Percentiles rank a stretch among this genome's conserved stretches.
Conservation (phyloP, 768 basidiomycete species). For the Baorangia bicolor region DNA sequence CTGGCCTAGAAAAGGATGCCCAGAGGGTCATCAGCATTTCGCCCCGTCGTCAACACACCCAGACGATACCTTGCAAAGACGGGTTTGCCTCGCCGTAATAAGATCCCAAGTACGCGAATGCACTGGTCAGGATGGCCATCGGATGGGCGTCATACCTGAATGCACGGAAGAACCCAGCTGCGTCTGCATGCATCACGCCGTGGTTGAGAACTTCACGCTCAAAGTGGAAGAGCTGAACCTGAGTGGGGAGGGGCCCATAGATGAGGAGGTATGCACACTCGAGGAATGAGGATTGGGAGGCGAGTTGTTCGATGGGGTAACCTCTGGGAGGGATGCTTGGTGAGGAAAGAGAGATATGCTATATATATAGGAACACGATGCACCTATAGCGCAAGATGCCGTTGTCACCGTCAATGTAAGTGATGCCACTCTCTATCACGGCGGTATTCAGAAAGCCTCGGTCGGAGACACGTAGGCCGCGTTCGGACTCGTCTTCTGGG, state of each 20-base stretch:
- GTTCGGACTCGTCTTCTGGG: constrained; percentile 80
- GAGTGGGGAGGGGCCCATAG: constrained; percentile 77
- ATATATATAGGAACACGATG: not conserved
- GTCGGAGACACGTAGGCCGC: constrained; percentile 76
- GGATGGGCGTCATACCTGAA: constrained; percentile 92
- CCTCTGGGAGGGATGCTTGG: constrained; percentile 48
- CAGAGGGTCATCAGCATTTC: constrained; percentile 1
- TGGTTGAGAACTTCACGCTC: constrained; percentile 80
- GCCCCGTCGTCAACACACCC: not conserved
- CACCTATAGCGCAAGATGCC: constrained; percentile 82
- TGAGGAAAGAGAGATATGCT: not conserved
- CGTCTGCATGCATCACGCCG: constrained; percentile 62
- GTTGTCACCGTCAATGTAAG: constrained; percentile 88
- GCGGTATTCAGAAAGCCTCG: constrained; percentile 84
- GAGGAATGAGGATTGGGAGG: constrained; percentile 73
- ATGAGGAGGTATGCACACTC: constrained; percentile 86
- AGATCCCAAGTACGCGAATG: constrained; percentile 84
- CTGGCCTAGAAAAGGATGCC: constrained; percentile 51
- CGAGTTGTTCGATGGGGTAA: constrained; percentile 91
- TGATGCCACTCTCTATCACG: constrained; percentile 77
- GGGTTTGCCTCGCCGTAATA: constrained; percentile 90
- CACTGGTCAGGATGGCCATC: constrained; percentile 86
- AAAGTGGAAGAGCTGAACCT: constrained; percentile 59
- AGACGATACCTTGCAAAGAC: constrained; percentile 64
- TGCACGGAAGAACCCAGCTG: constrained; percentile 65